Evolutionary conservation across 371 early-diverging fungal genomes (phyloP), one percentile per base, ranked within the genome.

Genomic region (Mortierella sp.): DNA sequence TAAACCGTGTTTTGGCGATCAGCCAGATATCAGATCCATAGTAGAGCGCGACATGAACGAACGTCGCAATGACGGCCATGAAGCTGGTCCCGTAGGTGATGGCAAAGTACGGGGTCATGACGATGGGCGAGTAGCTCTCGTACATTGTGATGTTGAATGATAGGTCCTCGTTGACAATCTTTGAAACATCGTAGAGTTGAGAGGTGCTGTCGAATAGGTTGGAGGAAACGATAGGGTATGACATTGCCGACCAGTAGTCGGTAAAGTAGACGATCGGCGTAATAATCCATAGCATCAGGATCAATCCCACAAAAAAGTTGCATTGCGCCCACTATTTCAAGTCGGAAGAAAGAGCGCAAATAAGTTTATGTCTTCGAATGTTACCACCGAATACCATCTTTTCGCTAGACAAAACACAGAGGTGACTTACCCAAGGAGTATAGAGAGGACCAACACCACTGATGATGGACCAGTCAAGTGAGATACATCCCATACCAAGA

Each of bases 41-140:
- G 77, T 92, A 94, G 71, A 95, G 79, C 24, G 90, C 80, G 13
- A 92, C 93, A 78, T 95, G 95, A n/a, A 92, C 91, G 7, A 95
- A 88, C 21, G 92, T 90, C 1, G 95, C 92, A 26, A 92, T 90
- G 50, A 95, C 89, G 13, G 92, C 90, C 47, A 94, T 93, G 54
- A 95, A 90, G 57, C 93, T 91, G 52, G 92, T 91, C 0, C 93
- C 94, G 71, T 95, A 95, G 42, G 92, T 91, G 54, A 95, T 88
- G 38, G 96, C 96, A 87, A 96, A 96, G 80, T 92, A 93, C 26
- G 92, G 90, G 13, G 96, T 92, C 88, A 96, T 93, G 84, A 94
- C 92, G 21, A 97, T 92, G 8, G 96, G 96, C 7, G 92, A 91
- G 80, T 94, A 92, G 9, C 78, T 88, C 3, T 90, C 91, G 80